Evolutionary conservation across 2,329 filamentous ascomycete species (phyloP).

Genomic region (Fusarium succisae): DNA sequence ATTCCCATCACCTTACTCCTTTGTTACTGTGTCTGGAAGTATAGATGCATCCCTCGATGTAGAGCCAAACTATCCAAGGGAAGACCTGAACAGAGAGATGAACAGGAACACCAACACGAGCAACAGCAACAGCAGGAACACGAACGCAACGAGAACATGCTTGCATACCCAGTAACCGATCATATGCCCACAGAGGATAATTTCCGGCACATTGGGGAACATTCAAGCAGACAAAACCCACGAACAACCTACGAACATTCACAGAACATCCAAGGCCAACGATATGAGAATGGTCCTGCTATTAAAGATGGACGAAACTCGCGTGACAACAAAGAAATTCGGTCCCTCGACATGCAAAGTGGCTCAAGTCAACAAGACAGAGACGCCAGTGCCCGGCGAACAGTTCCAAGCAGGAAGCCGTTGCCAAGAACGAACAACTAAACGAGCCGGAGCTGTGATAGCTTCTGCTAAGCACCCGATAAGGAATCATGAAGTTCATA

Average conservation of each 20-base stretch:
- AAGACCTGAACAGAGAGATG: neutral
- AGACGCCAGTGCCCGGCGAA: neutral
- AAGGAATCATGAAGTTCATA: no score
- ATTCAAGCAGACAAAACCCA: rapidly evolving
- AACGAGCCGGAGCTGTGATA: neutral
- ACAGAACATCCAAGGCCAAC: neutral
- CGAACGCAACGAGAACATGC: rapidly evolving
- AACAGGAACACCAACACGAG: neutral
- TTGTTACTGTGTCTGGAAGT: neutral
- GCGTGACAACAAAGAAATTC: neutral
- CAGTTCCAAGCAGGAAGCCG: neutral
- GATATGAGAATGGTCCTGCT: rapidly evolving
- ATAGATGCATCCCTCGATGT: no score
- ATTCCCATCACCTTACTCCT: rapidly evolving
- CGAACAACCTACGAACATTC: neutral
- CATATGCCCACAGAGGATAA: rapidly evolving
- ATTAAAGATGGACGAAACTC: neutral
- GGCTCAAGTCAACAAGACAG: neutral
- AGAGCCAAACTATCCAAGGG: rapidly evolving
- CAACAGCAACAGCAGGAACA: neutral
- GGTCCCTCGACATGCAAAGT: neutral
- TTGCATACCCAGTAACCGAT: rapidly evolving
- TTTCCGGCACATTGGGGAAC: rapidly evolving
- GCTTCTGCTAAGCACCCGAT: neutral
- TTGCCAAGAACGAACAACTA: no score